These are phyloP conservation scores for Knoxdaviesia capensis DNA, from an alignment of 2,329 filamentous ascomycete species.

Conservation along the genomic window DNA sequence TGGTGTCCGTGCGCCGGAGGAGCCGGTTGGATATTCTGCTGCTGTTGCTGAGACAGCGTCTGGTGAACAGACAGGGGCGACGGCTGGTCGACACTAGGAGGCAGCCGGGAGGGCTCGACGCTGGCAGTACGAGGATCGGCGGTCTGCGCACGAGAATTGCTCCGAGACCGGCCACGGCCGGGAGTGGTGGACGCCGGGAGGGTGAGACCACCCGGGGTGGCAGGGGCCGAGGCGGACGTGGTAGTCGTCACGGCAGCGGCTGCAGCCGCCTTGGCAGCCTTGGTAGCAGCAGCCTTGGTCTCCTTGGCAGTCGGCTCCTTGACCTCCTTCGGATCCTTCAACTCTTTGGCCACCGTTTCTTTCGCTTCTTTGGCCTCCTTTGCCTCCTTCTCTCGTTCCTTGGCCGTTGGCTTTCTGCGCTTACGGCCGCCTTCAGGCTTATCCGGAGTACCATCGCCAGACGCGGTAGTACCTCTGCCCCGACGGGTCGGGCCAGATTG, in stretches of 20 bases:
- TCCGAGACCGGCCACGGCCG: conserved; percentile 29
- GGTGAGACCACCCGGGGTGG: conserved; percentile 12
- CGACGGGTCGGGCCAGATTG: no score
- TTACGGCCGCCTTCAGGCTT: conserved; percentile 1
- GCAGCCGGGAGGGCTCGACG: conserved; percentile 18
- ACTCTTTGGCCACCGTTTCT: conserved; percentile 4
- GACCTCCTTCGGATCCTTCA: conserved; percentile 19
- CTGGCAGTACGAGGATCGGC: conserved; percentile 19
- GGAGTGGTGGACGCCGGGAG: conserved; percentile 25
- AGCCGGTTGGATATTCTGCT: no score
- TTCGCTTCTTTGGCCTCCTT: conserved; percentile 19
- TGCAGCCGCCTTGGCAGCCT: conserved; percentile 18
- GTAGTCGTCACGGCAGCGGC: neutral
- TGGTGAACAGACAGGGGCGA: no score
- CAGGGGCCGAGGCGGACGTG: neutral
- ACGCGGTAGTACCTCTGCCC: conserved; percentile 19
- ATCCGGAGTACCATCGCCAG: conserved; percentile 14
- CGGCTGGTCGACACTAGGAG: conserved; percentile 22
- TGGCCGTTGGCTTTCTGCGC: conserved; percentile 10
- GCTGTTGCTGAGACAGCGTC: no score
- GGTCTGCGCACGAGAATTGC: conserved; percentile 28
- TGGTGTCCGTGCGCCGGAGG: no score
- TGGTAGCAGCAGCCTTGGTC: conserved; percentile 6
- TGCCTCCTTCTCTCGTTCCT: conserved; percentile 21
- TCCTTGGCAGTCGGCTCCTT: conserved; percentile 19